Percentiles rank a stretch among this genome's conserved stretches.
These are phyloP conservation scores for Abortiporus biennis DNA, from an alignment of 1,284 basidiomycete genomes.

Conservation along the genomic window DNA sequence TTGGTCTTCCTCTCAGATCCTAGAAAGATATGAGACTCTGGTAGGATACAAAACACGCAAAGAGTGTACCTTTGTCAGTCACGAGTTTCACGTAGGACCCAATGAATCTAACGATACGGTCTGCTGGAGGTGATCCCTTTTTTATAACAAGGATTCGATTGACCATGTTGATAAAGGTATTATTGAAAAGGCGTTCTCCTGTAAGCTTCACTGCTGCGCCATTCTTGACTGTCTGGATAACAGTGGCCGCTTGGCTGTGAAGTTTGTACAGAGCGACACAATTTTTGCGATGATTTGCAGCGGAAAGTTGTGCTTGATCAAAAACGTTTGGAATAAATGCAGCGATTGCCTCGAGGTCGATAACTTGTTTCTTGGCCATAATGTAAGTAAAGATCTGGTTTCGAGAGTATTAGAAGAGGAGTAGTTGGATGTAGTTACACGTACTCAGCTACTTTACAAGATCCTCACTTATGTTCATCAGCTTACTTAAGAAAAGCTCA, in stretches of 20 bases:
- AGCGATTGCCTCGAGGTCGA: conserved; percentile 9
- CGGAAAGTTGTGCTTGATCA: conserved; percentile 73
- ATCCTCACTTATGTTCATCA: too few species aligned
- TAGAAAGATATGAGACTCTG: not conserved
- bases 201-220: conserved; percentile 47
- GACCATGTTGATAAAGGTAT: conserved; percentile 64
- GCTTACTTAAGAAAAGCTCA: too few species aligned
- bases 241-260: conserved; percentile 53
- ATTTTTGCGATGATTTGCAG: conserved; percentile 87
- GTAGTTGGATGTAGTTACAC: too few species aligned
- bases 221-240: conserved; percentile 44
- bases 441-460: too few species aligned
- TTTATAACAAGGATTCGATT: conserved; percentile 69
- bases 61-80: conserved; percentile 58
- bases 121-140: conserved; percentile 74
- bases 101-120: conserved; percentile 78
- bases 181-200: conserved; percentile 78
- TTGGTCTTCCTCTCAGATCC: not conserved
- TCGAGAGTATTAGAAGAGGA: not conserved
- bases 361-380: not conserved
- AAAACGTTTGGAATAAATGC: conserved; percentile 44
- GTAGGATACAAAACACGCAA: not conserved
- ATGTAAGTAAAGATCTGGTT: too few species aligned
- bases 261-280: conserved; percentile 78
- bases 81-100: conserved; percentile 74